Percentiles rank a stretch among this genome's conserved stretches.
These are phyloP conservation scores for Phytophthora uliginosa DNA, from an alignment of 352 stramenopile species.

Conservation along the genomic window DNA sequence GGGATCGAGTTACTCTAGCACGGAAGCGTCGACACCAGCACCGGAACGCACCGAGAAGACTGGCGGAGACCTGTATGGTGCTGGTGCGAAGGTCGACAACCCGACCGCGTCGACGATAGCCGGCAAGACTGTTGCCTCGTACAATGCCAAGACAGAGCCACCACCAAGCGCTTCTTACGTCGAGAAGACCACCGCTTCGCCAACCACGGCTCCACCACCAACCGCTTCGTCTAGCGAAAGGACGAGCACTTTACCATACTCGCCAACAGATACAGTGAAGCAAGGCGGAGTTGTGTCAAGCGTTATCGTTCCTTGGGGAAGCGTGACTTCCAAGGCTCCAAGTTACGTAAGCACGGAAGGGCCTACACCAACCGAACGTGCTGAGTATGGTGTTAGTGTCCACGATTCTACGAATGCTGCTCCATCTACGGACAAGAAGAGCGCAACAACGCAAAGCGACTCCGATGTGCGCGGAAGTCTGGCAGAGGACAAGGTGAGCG, in stretches of 20 bases:
- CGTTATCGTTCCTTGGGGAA: slow-evolving; percentile 1
- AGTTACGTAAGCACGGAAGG: background rate
- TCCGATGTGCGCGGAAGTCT: background rate
- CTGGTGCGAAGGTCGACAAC: background rate
- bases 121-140: background rate
- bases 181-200: background rate
- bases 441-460: background rate
- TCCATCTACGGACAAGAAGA: background rate
- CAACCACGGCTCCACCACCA: background rate
- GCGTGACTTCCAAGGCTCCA: background rate
- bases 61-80: background rate
- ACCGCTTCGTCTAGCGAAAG: background rate
- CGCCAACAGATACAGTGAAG: background rate
- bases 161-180: background rate
- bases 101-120: background rate
- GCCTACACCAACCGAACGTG: background rate
- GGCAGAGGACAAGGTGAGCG: background rate
- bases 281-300: background rate
- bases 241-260: background rate
- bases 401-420: background rate
- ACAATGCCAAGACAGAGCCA: background rate
- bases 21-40: background rate
- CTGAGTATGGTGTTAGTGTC: background rate
- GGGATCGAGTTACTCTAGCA: background rate
- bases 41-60: background rate